Evolutionary conservation across 2,329 filamentous ascomycete species (phyloP), one percentile per base, ranked within the genome.

Genomic region (Plectosphaerella cucumerina): DNA sequence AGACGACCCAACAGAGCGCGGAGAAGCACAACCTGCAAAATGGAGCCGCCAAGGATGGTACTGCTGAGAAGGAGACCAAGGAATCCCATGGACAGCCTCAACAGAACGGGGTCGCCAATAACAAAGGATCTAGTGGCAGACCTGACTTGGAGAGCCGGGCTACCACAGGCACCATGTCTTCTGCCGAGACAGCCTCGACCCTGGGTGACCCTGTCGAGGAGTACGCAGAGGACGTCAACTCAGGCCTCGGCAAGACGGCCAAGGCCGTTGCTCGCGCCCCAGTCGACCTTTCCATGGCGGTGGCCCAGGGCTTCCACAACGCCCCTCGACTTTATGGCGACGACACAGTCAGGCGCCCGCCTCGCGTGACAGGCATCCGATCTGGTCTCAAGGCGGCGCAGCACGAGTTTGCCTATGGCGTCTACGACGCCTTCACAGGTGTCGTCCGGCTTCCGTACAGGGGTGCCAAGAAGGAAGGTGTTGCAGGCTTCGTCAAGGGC

Each of bases 221-320:
- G 33, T 77, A 77, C 49, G 65, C 75, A 9, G 68, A 72, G 5
- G 74, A 84, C 31, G 68, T 84, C n/a, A 71, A 73, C 3, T 70
- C 71, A 50, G 81, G 78, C 2, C 66, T 83, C 17, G 69, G 69
- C 21, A 75, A 76, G 56, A 75, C 80, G 0, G 75, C 75, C 0
- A 62, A 69, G 2, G 78, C 81, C 4, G 65, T 85, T 4, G 73
- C 72, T 6, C 73, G 71, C 53, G 78, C 81, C 0, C 85, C 85
- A 0, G 78, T 86, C 56, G 77, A 85, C 58, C 63, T 87, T 3
- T 74, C 78, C 0, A 67, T 87, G 39, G 81, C 82, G 0, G 62
- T 88, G 2, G 82, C 82, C 1, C 84, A 87, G 60, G 85, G 85
- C 2, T 87, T 88, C 56, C 85, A 88, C 62, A 89, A 89, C 56